Conservation (phyloP, 2,329 filamentous ascomycete genomes). For the Penicillium freii region DNA sequence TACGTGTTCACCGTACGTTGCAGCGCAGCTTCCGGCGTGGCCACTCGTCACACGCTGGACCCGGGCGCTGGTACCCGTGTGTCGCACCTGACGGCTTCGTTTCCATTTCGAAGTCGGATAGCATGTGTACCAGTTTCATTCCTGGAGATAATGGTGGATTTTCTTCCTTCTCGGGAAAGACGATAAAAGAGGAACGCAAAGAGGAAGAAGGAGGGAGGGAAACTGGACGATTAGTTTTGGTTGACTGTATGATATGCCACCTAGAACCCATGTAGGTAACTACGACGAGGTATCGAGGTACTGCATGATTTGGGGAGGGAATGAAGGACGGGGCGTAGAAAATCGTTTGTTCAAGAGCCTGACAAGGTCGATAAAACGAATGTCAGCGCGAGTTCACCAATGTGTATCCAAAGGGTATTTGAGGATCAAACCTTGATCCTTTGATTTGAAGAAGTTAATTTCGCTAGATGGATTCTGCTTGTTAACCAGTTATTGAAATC, state of each 20-base stretch:
- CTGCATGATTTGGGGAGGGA: not conserved
- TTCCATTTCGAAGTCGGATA: not conserved
- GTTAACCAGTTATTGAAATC: too few relatives aligned
- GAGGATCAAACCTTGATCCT: not conserved
- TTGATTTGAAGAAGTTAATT: not conserved
- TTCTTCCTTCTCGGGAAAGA: not conserved
- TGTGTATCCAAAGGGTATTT: not conserved
- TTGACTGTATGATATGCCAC: not conserved
- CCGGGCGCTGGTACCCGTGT: constrained; percentile 6
- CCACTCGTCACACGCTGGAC: constrained; percentile 36
- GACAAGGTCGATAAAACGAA: not conserved
- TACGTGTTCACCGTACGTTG: constrained; percentile 52
- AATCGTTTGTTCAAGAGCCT: not conserved
- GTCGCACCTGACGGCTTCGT: not conserved
- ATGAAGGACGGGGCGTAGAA: not conserved
- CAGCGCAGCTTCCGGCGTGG: constrained; percentile 58
- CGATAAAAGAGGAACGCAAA: too few relatives aligned
- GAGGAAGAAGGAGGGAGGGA: not conserved
- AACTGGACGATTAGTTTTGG: not conserved
- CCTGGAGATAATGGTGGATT: not conserved
- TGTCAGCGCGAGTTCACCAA: not conserved
- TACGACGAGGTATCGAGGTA: not conserved
- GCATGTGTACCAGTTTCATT: not conserved
- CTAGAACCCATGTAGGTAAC: too few relatives aligned
- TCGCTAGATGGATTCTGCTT: too few relatives aligned